Evolutionary conservation across 257 asterid species (phyloP).

Genomic region (Lithospermum erythrorhizon): DNA sequence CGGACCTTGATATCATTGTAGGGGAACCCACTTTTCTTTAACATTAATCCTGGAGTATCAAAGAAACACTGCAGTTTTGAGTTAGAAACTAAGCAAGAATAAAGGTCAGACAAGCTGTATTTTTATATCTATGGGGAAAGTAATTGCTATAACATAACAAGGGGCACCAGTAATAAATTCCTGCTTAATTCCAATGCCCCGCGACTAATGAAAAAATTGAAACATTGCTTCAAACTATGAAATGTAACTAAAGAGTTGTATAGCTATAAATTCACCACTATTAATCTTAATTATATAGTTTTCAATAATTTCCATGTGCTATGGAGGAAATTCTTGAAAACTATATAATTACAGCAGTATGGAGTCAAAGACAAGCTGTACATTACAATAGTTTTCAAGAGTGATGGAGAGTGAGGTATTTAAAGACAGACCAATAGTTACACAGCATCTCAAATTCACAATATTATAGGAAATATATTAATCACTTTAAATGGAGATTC

Average conservation of each 20-base stretch:
- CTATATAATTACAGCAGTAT: too few species aligned
- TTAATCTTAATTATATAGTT: neutral
- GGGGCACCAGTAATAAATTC: neutral
- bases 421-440: too few species aligned
- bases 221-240: neutral
- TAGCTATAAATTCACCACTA: neutral
- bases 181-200: neutral
- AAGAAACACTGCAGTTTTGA: conserved; percentile 70
- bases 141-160: neutral
- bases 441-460: too few species aligned
- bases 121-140: neutral
- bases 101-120: neutral
- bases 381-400: too few species aligned
- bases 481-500: too few species aligned
- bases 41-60: conserved; percentile 96
- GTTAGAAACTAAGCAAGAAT: conserved; percentile 14
- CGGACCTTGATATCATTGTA: conserved; percentile 72
- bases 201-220: neutral
- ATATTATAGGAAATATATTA: too few species aligned
- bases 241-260: neutral
- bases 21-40: conserved; percentile 84
- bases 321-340: too few species aligned
- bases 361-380: too few species aligned
- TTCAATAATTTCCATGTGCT: too few species aligned
- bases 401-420: too few species aligned